phyloP scores from a whole-genome alignment of 805 yeast genomes.

The Candida loeiensis region DNA sequence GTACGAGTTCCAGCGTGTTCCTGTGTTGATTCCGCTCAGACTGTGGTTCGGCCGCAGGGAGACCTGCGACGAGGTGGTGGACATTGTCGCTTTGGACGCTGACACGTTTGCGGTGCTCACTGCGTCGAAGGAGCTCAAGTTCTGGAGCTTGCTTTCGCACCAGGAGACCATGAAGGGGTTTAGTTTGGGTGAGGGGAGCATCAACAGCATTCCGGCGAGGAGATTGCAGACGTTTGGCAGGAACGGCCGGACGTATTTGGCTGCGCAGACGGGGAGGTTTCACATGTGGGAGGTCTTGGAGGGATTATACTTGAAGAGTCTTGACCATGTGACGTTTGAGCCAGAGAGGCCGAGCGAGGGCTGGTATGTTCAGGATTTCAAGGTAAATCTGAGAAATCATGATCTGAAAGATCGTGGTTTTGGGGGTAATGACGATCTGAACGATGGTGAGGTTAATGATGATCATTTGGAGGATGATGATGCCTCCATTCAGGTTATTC shows the following conservation, averaged over 20 bases:
- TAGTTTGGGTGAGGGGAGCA: neutral
- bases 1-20: conserved; percentile 49
- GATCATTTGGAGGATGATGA: no score
- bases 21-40: conserved; percentile 31
- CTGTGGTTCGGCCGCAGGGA: conserved; percentile 20
- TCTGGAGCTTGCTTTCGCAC: conserved; percentile 55
- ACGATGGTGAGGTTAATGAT: no score
- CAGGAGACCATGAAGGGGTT: conserved; percentile 14
- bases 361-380: conserved; percentile 3
- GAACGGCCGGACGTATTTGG: conserved; percentile 14
- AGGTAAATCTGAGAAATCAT: neutral
- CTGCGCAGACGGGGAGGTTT: conserved; percentile 19
- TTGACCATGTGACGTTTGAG: conserved; percentile 17
- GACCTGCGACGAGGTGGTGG: conserved; percentile 35
- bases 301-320: conserved; percentile 8
- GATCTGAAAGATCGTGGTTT: conserved; percentile 8
- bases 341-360: conserved; percentile 16
- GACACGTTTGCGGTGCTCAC: conserved; percentile 48
- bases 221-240: conserved; percentile 21
- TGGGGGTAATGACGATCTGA: conserved; percentile 18
- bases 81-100: conserved; percentile 35
- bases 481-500: neutral
- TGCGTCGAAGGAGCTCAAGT: conserved; percentile 48
- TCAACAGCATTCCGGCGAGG: conserved; percentile 29
- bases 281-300: conserved; percentile 21